Percentiles rank a stretch among this genome's conserved stretches.
These are phyloP conservation scores for Marasmius sp. DNA, from an alignment of 1,284 basidiomycete genomes.

Conservation along the genomic window DNA sequence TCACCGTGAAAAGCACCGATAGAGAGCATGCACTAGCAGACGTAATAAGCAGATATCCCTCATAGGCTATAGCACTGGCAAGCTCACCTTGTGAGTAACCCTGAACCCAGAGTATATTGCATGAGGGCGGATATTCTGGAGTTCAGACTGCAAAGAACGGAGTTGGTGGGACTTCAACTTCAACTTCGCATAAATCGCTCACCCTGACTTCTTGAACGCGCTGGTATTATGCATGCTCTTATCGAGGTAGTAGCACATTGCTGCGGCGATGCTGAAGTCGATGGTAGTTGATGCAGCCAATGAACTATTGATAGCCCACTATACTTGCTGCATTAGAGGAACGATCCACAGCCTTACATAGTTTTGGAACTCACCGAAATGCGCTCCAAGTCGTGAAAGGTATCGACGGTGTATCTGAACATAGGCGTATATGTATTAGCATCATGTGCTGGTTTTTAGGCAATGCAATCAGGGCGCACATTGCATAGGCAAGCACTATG, in stretches of 20 bases:
- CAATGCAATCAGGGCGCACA: constrained; percentile 21
- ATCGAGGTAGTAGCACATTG: constrained; percentile 38
- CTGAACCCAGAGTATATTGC: constrained; percentile 32
- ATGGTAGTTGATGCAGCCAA: not conserved
- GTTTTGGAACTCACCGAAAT: not conserved
- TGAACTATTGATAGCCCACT: not conserved
- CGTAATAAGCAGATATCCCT: not conserved
- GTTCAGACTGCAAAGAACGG: constrained; percentile 24
- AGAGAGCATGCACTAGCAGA: constrained; percentile 25
- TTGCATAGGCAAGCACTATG: not conserved
- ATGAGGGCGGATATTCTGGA: constrained; percentile 40
- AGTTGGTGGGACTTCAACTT: not conserved
- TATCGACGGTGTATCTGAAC: not conserved
- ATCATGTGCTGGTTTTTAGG: not conserved
- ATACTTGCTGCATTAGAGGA: not conserved
- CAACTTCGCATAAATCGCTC: not conserved
- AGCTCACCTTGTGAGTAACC: constrained; percentile 39
- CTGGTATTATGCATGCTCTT: constrained; percentile 35
- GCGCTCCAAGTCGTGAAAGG: not conserved
- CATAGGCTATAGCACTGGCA: not conserved
- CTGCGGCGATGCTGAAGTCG: not conserved
- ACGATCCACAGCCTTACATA: not conserved
- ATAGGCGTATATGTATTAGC: not conserved
- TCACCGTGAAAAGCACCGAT: constrained; percentile 29
- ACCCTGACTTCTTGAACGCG: constrained; percentile 15